Evolutionary conservation across 2,329 filamentous ascomycete species (phyloP), one percentile per base, ranked within the genome.

Genomic region (Trichoderma koningii): DNA sequence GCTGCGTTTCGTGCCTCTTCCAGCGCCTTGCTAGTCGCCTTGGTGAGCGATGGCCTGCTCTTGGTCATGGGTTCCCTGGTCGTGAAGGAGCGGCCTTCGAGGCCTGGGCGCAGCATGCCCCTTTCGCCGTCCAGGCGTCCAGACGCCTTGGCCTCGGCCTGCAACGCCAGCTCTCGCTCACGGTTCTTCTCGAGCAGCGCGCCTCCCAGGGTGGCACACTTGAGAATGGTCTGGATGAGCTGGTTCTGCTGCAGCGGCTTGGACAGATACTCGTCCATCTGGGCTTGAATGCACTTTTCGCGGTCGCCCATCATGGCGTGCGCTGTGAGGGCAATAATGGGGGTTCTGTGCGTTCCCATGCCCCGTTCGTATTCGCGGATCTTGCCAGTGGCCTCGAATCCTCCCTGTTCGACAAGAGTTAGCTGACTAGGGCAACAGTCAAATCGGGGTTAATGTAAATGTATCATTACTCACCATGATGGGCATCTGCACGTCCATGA

Each of bases 401-500:
- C 95, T 75, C 95, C 95, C 89, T 91, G 65, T 57, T 48, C 10
- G 17, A 1, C 23, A 15, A 9, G n/a, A 17, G 34, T 64, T 26
- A 63, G 59, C 41, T 42, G 14, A 44, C 14, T 14, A 14, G 30
- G 44, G 12, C 3, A 52, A 17, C 7, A 19, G 4, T 53, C 2
- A 17, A n/a, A 3, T 38, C 4, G 10, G 17, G 2, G 12, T 23
- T 21, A 3, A 3, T 48, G n/a, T 15, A 4, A 21, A 7, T 14
- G 10, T 4, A 34, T 15, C 19, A 65, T 50, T 42, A 69, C 87
- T 81, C 79, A 91, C 89, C 93, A 98, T 98, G 73, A 98, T 91
- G n/a, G 95, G 95, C 95, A 99, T 99, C 76, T 98, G 95, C 19
- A 99, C 95, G 75, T 99, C 95, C 95, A 99, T 99, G 55, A 99